These are phyloP conservation scores for Phytophthora syringae DNA, from an alignment of 352 stramenopile species.

Conservation along the genomic window DNA sequence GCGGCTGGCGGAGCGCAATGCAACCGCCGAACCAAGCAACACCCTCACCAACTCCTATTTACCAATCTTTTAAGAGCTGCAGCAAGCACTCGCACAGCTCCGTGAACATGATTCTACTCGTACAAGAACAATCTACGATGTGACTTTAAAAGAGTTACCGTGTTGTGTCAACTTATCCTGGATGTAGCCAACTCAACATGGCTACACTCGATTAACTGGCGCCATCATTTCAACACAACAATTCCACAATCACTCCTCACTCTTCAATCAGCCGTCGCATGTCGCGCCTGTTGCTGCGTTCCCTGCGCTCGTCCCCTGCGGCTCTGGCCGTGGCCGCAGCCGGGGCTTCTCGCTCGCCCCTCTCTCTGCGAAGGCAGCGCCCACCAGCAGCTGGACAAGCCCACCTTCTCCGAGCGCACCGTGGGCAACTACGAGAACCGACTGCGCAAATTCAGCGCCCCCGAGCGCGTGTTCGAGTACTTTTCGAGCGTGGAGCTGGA, in stretches of 20 bases:
- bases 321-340: slow-evolving; percentile 16
- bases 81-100: slow-evolving; percentile 8
- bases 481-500: slow-evolving; percentile 89
- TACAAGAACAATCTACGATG: no score
- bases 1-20: background rate
- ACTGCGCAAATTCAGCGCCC: slow-evolving; percentile 81
- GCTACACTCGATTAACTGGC: background rate
- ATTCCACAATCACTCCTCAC: slow-evolving; percentile 5
- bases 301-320: slow-evolving; percentile 10
- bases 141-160: no score
- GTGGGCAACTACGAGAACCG: slow-evolving; percentile 92
- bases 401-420: slow-evolving; percentile 79
- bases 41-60: slow-evolving; percentile 21
- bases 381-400: slow-evolving; percentile 29
- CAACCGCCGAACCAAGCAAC: no score
- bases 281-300: slow-evolving; percentile 41
- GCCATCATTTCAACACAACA: slow-evolving; percentile 8
- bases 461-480: slow-evolving; percentile 91
- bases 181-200: slow-evolving; percentile 4
- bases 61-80: slow-evolving; percentile 16
- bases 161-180: no score
- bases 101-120: no score
- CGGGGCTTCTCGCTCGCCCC: slow-evolving; percentile 12
- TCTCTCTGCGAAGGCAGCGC: slow-evolving; percentile 31
- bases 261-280: slow-evolving; percentile 13